These are phyloP conservation scores for Aaosphaeria arxii DNA, from an alignment of 2,329 filamentous ascomycete species.

Conservation along the genomic window DNA sequence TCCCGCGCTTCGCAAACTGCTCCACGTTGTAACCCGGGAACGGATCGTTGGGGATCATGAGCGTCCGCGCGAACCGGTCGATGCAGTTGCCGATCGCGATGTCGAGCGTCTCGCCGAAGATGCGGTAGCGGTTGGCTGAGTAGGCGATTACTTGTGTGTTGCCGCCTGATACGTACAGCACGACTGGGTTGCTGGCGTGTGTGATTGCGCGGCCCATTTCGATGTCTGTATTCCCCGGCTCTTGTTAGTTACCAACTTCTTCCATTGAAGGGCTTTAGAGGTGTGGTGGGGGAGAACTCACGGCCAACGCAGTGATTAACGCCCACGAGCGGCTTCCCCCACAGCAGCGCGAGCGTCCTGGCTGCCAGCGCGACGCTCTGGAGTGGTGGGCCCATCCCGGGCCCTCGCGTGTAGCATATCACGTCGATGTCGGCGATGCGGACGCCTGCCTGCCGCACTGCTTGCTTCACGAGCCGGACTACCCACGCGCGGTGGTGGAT, in stretches of 20 bases:
- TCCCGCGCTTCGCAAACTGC: conserved; percentile 76
- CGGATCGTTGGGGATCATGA: conserved; percentile 91
- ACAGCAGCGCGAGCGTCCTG: conserved; percentile 76
- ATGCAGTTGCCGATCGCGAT: conserved; percentile 98
- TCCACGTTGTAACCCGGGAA: conserved; percentile 98
- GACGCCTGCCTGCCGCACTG: conserved; percentile 64
- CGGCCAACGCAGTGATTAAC: conserved; percentile 97
- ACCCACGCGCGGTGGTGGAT: conserved; percentile 87
- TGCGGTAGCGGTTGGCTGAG: conserved; percentile 88
- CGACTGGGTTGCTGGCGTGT: conserved; percentile 84
- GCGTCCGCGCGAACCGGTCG: conserved; percentile 88
- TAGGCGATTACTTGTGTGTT: conserved; percentile 99
- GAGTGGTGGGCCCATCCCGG: conserved; percentile 93
- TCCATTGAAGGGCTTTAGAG: neutral
- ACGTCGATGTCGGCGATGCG: conserved; percentile 68
- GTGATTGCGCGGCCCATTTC: conserved; percentile 97
- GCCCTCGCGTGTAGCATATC: conserved; percentile 93
- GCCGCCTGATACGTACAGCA: conserved; percentile 91
- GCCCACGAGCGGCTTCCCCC: conserved; percentile 84
- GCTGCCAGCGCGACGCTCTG: conserved; percentile 84
- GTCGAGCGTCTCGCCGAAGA: conserved; percentile 96
- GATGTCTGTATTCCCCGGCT: conserved; percentile 57
- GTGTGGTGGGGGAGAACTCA: conserved; percentile 30
- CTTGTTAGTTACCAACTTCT: neutral
- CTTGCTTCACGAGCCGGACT: conserved; percentile 73